These are phyloP conservation scores for Arthrobotrys conoides DNA, from an alignment of 2,329 filamentous ascomycete genomes.

Conservation along the genomic window DNA sequence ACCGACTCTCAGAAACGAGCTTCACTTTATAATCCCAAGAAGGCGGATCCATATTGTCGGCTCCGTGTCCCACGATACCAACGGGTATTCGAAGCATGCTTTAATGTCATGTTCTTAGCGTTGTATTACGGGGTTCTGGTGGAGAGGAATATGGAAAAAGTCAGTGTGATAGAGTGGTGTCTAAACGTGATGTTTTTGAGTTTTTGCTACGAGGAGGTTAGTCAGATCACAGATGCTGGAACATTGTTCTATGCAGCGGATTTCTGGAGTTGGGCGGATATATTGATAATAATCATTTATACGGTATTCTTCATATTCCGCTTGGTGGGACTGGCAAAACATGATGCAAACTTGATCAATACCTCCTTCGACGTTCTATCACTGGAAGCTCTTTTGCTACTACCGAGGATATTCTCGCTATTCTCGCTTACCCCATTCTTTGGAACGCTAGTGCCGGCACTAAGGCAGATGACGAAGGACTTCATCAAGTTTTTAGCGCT, in stretches of 20 bases:
- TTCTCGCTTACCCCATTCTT: conserved; percentile 91
- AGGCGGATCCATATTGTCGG: conserved; percentile 80
- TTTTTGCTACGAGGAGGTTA: conserved; percentile 77
- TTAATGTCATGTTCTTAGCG: conserved; percentile 81
- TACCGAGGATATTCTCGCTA: conserved; percentile 88
- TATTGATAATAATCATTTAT: conserved; percentile 81
- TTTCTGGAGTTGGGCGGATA: conserved; percentile 82
- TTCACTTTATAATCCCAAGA: conserved; percentile 78
- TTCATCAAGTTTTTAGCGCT: conserved; percentile 81
- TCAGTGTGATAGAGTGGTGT: conserved; percentile 56
- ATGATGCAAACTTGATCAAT: conserved; percentile 77
- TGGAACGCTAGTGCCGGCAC: conserved; percentile 86
- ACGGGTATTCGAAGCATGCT: conserved; percentile 85
- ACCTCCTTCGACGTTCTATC: conserved; percentile 90
- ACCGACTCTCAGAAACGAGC: conserved; percentile 81
- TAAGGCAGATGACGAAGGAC: conserved; percentile 95
- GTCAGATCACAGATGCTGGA: conserved; percentile 87
- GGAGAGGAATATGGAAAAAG: conserved; percentile 49
- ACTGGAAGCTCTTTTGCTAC: conserved; percentile 88
- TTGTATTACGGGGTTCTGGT: conserved; percentile 91
- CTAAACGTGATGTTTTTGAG: conserved; percentile 60
- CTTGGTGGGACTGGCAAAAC: conserved; percentile 77
- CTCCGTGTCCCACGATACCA: conserved; percentile 85
- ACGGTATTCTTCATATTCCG: conserved; percentile 79
- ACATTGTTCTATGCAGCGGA: conserved; percentile 87